These are phyloP conservation scores for Apiospora malaysiana DNA, from an alignment of 2,329 filamentous ascomycete species.

Conservation along the genomic window DNA sequence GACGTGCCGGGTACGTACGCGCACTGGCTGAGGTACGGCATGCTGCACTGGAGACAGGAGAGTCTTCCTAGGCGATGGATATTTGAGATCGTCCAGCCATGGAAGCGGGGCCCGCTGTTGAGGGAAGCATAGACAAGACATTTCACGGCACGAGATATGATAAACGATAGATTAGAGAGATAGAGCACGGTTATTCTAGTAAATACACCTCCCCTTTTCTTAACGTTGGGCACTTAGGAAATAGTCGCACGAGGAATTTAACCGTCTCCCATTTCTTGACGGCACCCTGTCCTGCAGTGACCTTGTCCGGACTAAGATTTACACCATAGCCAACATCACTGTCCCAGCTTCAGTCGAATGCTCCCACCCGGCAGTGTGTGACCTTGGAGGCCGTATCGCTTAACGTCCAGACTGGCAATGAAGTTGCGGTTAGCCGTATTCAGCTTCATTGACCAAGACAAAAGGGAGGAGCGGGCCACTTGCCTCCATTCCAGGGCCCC, in stretches of 20 bases:
- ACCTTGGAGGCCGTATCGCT: neutral
- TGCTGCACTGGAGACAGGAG: conserved; percentile 52
- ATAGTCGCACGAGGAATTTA: neutral
- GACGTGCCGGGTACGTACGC: conserved; percentile 57
- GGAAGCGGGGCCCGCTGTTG: conserved; percentile 46
- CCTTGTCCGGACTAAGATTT: neutral
- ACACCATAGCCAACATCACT: neutral
- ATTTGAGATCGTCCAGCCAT: conserved; percentile 38
- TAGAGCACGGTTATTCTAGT: neutral
- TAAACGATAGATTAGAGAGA: neutral
- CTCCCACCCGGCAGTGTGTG: neutral
- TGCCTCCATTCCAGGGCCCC: conserved; percentile 16
- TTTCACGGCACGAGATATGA: neutral
- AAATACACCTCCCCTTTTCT: neutral
- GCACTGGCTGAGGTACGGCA: conserved; percentile 58
- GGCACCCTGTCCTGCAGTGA: neutral
- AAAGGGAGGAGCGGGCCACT: neutral
- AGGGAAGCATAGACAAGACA: conserved; percentile 25
- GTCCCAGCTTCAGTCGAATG: neutral
- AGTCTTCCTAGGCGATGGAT: conserved; percentile 43
- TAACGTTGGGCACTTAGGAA: neutral
- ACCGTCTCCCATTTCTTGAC: neutral
- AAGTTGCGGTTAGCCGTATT: neutral
- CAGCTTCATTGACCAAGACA: neutral
- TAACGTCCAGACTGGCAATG: neutral